Conservation (phyloP, 1,139 yeast species). For the Eremothecium gossypii region DNA sequence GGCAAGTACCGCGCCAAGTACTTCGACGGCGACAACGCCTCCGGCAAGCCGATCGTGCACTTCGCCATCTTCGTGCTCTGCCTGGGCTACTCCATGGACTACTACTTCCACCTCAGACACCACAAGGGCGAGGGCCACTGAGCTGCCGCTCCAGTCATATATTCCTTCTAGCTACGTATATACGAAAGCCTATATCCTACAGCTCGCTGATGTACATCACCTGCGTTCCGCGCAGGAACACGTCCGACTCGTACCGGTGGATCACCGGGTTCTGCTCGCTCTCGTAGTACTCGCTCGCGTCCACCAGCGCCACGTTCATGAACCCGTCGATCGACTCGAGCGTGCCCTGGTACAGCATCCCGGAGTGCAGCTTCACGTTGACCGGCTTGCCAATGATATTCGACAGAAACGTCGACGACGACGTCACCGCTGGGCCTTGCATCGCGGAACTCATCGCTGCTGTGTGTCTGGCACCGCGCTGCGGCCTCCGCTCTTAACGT, state of each 20-base stretch:
- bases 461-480: too few species aligned
- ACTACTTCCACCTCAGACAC: constrained; percentile 78
- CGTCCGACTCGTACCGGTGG: constrained; percentile 67
- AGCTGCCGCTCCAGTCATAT: not conserved
- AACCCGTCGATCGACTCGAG: constrained; percentile 92
- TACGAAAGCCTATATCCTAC: constrained; percentile 6
- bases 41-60: constrained; percentile 77
- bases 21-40: constrained; percentile 70
- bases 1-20: constrained; percentile 72
- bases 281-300: constrained; percentile 51
- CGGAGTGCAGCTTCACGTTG: constrained; percentile 75
- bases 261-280: constrained; percentile 43
- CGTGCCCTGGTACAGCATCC: constrained; percentile 68
- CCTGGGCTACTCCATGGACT: constrained; percentile 87
- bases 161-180: constrained; percentile 1
- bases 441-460: constrained; percentile 1
- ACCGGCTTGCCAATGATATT: constrained; percentile 75
- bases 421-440: constrained; percentile 21
- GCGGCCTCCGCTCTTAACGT: too few species aligned
- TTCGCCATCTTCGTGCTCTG: constrained; percentile 59
- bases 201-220: constrained; percentile 47
- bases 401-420: constrained; percentile 71
- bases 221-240: constrained; percentile 89
- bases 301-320: constrained; percentile 86
- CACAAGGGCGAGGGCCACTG: constrained; percentile 33